phyloP scores from a whole-genome alignment of 768 basidiomycete genomes.

The Mycena albidolilacea region DNA sequence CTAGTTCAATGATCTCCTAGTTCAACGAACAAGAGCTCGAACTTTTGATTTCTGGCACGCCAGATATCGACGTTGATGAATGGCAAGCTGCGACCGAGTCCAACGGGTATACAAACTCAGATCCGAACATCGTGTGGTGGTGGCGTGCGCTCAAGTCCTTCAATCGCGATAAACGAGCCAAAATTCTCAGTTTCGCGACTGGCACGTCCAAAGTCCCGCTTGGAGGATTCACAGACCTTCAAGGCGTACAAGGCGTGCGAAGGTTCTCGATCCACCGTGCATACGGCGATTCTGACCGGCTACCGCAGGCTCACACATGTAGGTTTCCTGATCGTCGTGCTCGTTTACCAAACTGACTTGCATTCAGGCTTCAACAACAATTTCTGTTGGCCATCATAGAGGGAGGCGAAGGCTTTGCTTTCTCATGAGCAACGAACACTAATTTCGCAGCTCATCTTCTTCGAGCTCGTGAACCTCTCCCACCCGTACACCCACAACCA shows the following conservation, averaged over 20 bases:
- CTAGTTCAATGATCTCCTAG: slow-evolving; percentile 65
- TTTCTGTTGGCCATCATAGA: slow-evolving; percentile 94
- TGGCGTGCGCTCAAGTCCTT: slow-evolving; percentile 99
- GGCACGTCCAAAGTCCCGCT: slow-evolving; percentile 94
- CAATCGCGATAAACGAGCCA: slow-evolving; percentile 95
- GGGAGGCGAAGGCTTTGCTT: slow-evolving; percentile 94
- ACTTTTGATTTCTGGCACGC: slow-evolving; percentile 94
- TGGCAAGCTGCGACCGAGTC: slow-evolving; percentile 95
- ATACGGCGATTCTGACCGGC: slow-evolving; percentile 86
- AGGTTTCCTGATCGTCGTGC: slow-evolving; percentile 46
- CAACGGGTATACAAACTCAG: slow-evolving; percentile 88
- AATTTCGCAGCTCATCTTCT: not conserved
- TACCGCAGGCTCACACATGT: slow-evolving; percentile 95
- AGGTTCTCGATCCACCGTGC: slow-evolving; percentile 97
- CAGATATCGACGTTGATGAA: slow-evolving; percentile 99
- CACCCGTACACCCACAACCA: too few relatives aligned
- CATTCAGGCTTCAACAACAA: slow-evolving; percentile 90
- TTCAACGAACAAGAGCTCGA: slow-evolving; percentile 92
- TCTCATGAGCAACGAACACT: slow-evolving; percentile 33
- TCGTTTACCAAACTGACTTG: slow-evolving; percentile 32
- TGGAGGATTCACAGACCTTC: slow-evolving; percentile 95
- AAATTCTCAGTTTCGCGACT: slow-evolving; percentile 97
- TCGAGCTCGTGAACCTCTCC: too few relatives aligned
- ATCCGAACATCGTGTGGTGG: slow-evolving; percentile 99
- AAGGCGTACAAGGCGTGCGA: slow-evolving; percentile 94